Evolutionary conservation across 1,284 basidiomycete species (phyloP).

Genomic region (Coriolopsis trogii): DNA sequence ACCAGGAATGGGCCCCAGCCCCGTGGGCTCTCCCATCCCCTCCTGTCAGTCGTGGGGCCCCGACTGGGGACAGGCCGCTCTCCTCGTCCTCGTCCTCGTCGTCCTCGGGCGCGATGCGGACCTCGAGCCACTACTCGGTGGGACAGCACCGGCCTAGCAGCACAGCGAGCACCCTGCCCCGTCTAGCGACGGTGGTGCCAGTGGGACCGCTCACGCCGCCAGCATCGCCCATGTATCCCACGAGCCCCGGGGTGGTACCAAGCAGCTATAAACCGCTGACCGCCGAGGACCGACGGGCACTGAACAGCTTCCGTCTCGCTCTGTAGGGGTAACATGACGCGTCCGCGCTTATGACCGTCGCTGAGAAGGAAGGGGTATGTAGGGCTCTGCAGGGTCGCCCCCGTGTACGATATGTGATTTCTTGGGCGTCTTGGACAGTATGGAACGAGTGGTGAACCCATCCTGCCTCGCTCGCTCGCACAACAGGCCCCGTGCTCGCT

Average conservation of each 20-base stretch:
- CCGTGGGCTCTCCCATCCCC: constrained; percentile 31
- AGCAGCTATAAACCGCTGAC: constrained; percentile 34
- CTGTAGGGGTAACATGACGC: constrained; percentile 21
- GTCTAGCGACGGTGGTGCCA: constrained; percentile 44
- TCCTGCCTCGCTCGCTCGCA: neutral
- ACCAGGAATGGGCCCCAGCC: constrained; percentile 31
- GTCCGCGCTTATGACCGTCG: no score
- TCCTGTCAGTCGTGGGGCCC: constrained; percentile 30
- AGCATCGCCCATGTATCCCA: constrained; percentile 25
- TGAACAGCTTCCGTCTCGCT: constrained; percentile 37
- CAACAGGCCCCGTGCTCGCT: neutral
- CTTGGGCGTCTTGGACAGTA: constrained; percentile 1
- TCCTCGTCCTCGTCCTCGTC: constrained; percentile 41
- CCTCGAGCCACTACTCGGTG: constrained; percentile 30
- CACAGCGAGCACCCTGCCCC: constrained; percentile 38
- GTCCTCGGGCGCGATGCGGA: constrained; percentile 36
- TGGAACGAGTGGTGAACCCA: constrained; percentile 5
- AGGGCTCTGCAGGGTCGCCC: neutral
- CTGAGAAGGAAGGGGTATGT: neutral
- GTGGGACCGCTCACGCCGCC: constrained; percentile 28
- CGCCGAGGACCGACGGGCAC: constrained; percentile 35
- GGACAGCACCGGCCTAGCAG: constrained; percentile 25
- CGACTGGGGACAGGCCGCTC: constrained; percentile 37
- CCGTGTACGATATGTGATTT: constrained; percentile 15
- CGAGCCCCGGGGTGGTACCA: constrained; percentile 16